These are phyloP conservation scores for Triticum monococcum DNA, from an alignment of 176 grass and related monocot genomes.

Conservation along the genomic window DNA sequence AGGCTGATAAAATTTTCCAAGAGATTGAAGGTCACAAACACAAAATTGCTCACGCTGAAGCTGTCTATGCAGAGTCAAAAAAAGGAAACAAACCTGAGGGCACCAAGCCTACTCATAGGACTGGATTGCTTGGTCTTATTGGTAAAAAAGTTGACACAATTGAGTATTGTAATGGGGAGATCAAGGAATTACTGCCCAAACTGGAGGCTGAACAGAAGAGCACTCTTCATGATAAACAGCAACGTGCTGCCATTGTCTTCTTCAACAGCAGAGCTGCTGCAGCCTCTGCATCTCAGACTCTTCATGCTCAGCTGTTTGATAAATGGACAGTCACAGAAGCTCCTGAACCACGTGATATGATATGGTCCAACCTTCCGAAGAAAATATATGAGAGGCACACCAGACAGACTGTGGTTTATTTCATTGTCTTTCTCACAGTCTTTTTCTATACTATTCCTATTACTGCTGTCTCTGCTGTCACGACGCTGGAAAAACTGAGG, in stretches of 20 bases:
- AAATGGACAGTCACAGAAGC: conserved; percentile 84
- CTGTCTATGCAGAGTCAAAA: conserved; percentile 68
- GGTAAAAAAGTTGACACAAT: conserved; percentile 91
- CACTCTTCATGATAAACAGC: conserved; percentile 70
- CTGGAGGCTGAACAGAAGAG: conserved; percentile 79
- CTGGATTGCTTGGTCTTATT: conserved; percentile 77
- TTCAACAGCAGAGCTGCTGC: conserved; percentile 81
- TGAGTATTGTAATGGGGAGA: conserved; percentile 69
- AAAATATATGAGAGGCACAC: conserved; percentile 60
- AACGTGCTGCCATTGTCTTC: conserved; percentile 72
- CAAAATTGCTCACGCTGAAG: conserved; percentile 79
- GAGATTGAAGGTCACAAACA: conserved; percentile 73
- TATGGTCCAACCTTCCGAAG: conserved; percentile 77
- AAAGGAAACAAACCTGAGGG: conserved; percentile 58
- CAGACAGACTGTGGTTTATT: conserved; percentile 59
- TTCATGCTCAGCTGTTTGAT: conserved; percentile 76
- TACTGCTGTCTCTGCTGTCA: conserved; percentile 67
- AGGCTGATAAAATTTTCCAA: conserved; percentile 89
- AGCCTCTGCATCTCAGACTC: conserved; percentile 77
- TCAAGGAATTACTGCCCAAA: conserved; percentile 80
- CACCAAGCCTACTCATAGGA: conserved; percentile 59
- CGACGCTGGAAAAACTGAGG: conserved; percentile 67
- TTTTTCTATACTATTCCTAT: conserved; percentile 81
- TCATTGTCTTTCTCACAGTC: conserved; percentile 70
- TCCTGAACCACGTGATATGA: conserved; percentile 64